phyloP scores from a whole-genome alignment of 2,329 filamentous ascomycete genomes.

The Phialophora tarda region DNA sequence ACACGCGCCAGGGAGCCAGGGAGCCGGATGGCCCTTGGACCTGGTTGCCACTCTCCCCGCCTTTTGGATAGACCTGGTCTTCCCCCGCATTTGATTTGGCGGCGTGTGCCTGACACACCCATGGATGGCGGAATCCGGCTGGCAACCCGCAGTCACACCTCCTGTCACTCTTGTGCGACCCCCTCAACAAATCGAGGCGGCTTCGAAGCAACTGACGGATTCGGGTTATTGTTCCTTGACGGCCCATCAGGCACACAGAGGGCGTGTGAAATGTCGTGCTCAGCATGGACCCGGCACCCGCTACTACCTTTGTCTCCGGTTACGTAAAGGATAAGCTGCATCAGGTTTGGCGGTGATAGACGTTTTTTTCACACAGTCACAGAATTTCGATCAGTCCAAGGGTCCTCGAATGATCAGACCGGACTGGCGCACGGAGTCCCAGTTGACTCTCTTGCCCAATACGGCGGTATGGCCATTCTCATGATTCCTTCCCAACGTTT shows the following conservation, averaged over 20 bases:
- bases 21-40: not conserved
- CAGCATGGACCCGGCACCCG: conserved; percentile 40
- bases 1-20: conserved; percentile 2
- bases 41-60: conserved; percentile 23
- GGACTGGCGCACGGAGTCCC: conserved; percentile 32
- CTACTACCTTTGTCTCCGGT: conserved; percentile 42
- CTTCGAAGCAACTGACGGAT: conserved; percentile 21
- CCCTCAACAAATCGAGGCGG: conserved; percentile 18
- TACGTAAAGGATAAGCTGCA: conserved; percentile 50
- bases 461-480: conserved; percentile 17
- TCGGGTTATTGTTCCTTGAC: conserved; percentile 18
- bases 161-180: conserved; percentile 18
- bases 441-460: conserved; percentile 29
- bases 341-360: conserved; percentile 35
- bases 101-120: conserved; percentile 11
- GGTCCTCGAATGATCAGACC: conserved; percentile 35
- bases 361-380: conserved; percentile 26
- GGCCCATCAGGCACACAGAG: conserved; percentile 12
- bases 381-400: conserved; percentile 35
- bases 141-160: conserved; percentile 15
- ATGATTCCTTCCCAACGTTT: conserved; percentile 12
- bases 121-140: conserved; percentile 23
- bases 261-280: conserved; percentile 27
- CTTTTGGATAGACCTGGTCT: conserved; percentile 16
- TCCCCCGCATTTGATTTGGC: conserved; percentile 31